Evolutionary conservation across 768 basidiomycete genomes (phyloP).

Genomic region (Tephrocybe sp.): DNA sequence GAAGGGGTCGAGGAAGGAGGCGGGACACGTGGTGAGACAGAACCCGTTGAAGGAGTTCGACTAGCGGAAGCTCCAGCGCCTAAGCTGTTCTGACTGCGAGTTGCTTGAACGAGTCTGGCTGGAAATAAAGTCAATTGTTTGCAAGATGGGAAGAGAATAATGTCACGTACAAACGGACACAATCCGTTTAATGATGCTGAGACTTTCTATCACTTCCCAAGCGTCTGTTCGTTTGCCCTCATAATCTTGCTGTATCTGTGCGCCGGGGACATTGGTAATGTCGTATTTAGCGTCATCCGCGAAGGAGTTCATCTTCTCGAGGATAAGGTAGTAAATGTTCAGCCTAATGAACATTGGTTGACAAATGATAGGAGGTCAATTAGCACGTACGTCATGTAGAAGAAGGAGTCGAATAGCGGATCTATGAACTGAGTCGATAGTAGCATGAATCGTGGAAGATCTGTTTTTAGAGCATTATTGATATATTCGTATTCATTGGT

Average conservation of each 20-base stretch:
- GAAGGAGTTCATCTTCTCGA: slow-evolving; percentile 92
- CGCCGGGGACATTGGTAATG: slow-evolving; percentile 58
- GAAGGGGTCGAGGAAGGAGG: slow-evolving; percentile 37
- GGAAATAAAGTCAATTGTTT: slow-evolving; percentile 3
- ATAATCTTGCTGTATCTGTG: slow-evolving; percentile 77
- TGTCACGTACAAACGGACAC: slow-evolving; percentile 64
- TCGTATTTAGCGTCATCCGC: slow-evolving; percentile 78
- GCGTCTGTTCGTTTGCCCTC: slow-evolving; percentile 83
- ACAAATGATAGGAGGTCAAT: slow-evolving; percentile 1
- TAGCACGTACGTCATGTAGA: slow-evolving; percentile 92
- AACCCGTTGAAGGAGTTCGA: slow-evolving; percentile 30
- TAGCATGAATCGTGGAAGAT: slow-evolving; percentile 90
- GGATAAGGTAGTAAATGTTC: slow-evolving; percentile 90
- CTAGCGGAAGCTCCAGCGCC: slow-evolving; percentile 31
- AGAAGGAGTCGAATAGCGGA: slow-evolving; percentile 98
- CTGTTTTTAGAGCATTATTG: slow-evolving; percentile 86
- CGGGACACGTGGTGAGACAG: slow-evolving; percentile 39
- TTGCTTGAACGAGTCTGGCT: slow-evolving; percentile 72
- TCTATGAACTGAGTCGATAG: slow-evolving; percentile 90
- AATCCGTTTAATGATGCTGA: slow-evolving; percentile 82
- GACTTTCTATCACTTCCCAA: slow-evolving; percentile 72
- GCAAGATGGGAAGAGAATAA: neutral
- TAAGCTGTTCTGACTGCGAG: slow-evolving; percentile 33
- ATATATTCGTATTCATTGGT: slow-evolving; percentile 93
- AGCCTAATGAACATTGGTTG: slow-evolving; percentile 47